Percentiles rank a stretch among this genome's conserved stretches.
These are phyloP conservation scores for Nowakowskiella sp. DNA, from an alignment of 192 early-diverging fungal species.

Conservation along the genomic window DNA sequence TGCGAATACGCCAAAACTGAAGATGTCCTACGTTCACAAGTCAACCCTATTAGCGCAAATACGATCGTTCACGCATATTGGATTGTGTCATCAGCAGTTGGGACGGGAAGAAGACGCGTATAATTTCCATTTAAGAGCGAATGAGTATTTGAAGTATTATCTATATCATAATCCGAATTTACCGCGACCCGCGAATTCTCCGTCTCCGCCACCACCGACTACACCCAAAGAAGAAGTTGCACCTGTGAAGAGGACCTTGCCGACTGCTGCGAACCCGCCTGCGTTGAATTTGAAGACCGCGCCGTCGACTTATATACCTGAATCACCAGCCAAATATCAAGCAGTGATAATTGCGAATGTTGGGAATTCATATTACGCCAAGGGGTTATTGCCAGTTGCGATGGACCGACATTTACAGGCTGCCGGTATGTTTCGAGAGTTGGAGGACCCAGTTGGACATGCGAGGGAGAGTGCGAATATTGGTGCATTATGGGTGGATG, in stretches of 20 bases:
- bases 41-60: slow-evolving; percentile 39
- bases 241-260: no score
- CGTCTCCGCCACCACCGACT: no score
- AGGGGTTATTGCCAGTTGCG: background rate
- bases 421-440: background rate
- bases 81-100: slow-evolving; percentile 31
- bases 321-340: no score
- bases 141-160: no score
- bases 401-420: background rate
- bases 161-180: no score
- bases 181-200: no score
- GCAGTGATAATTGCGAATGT: background rate
- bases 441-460: background rate
- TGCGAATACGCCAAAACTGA: slow-evolving; percentile 12
- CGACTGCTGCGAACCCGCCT: no score
- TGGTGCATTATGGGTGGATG: background rate
- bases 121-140: slow-evolving; percentile 20
- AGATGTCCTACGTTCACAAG: slow-evolving; percentile 43
- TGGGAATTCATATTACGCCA: background rate
- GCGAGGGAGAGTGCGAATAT: background rate
- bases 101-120: slow-evolving; percentile 36
- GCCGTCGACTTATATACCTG: no score
- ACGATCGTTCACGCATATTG: slow-evolving; percentile 41
- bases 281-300: no score
- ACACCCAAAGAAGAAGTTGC: no score